A percentile compares a stretch with the other conserved stretches of the same genome.
Evolutionary conservation across 192 early-diverging fungal genomes (phyloP).

Genomic region (Gorgonomyces haynaldii): DNA sequence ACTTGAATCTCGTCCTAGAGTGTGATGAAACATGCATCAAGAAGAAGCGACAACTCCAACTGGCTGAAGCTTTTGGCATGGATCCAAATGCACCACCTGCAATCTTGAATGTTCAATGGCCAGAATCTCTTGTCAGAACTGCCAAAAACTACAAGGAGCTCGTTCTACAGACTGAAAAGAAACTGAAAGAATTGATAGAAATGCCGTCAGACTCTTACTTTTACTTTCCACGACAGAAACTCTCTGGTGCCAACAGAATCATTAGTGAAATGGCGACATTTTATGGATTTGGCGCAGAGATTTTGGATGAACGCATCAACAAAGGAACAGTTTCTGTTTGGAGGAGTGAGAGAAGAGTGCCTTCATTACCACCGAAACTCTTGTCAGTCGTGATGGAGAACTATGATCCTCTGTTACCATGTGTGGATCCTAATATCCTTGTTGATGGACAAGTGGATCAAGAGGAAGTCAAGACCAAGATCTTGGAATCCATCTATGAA

Average conservation of each 20-base stretch:
- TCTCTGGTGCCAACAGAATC: constrained; percentile 45
- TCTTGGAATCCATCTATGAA: neutral
- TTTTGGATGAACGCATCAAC: constrained; percentile 64
- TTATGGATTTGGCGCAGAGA: constrained; percentile 60
- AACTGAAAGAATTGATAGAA: constrained; percentile 52
- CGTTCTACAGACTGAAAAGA: constrained; percentile 57
- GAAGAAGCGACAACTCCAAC: constrained; percentile 60
- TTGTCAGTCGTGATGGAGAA: constrained; percentile 7
- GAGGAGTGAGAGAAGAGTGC: constrained; percentile 18
- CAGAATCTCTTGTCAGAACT: constrained; percentile 55
- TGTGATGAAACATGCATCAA: constrained; percentile 79
- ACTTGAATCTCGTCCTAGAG: constrained; percentile 31
- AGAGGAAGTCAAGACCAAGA: neutral
- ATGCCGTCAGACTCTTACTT: constrained; percentile 35
- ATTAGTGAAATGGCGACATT: constrained; percentile 59
- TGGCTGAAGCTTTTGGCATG: constrained; percentile 69
- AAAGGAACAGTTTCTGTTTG: constrained; percentile 52
- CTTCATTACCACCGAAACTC: constrained; percentile 14
- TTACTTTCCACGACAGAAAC: constrained; percentile 59
- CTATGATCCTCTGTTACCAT: constrained; percentile 4
- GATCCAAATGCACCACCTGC: constrained; percentile 1
- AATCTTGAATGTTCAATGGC: constrained; percentile 24
- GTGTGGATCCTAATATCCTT: no score
- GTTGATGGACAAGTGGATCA: no score
- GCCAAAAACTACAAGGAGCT: constrained; percentile 50